Percentiles rank a stretch among this genome's conserved stretches.
phyloP scores from a whole-genome alignment of 2,329 filamentous ascomycete genomes.

The Aureobasidium sp. region DNA sequence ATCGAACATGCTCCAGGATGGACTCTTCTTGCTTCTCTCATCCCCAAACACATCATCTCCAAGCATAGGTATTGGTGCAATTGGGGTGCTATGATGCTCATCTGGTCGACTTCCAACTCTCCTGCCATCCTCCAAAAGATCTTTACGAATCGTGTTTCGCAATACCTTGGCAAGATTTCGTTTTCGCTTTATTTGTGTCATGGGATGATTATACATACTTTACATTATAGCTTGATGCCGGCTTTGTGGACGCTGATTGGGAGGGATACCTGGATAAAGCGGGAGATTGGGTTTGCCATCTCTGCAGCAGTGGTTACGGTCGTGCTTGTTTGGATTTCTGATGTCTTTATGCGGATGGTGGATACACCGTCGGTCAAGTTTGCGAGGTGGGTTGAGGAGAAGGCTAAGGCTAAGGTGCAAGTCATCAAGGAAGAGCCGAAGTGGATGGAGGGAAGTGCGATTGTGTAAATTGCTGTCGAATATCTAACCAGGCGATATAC shows the following conservation, averaged over 20 bases:
- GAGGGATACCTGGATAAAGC: conserved; percentile 34
- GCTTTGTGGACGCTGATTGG: conserved; percentile 43
- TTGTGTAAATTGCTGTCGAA: background rate
- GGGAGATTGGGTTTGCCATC: conserved; percentile 51
- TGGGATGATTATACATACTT: conserved; percentile 47
- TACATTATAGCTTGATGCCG: conserved; percentile 49
- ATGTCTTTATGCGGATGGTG: conserved; percentile 51
- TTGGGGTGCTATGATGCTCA: conserved; percentile 46
- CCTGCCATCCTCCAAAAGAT: conserved; percentile 39
- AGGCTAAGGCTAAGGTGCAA: background rate
- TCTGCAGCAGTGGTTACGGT: conserved; percentile 48
- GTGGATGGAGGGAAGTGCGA: background rate
- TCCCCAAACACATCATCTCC: background rate
- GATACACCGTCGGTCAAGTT: conserved; percentile 52
- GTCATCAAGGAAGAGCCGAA: background rate
- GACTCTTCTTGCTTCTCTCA: background rate
- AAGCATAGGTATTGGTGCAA: conserved; percentile 50
- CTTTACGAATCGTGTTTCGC: conserved; percentile 44
- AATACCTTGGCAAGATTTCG: conserved; percentile 55
- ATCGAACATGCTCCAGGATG: conserved; percentile 10
- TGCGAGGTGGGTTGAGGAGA: conserved; percentile 48
- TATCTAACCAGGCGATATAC: too few species aligned
- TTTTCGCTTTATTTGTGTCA: conserved; percentile 58
- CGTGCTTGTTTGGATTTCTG: conserved; percentile 47
- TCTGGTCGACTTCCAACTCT: conserved; percentile 45